A percentile compares a stretch with the other conserved stretches of the same genome.
Conservation (phyloP, 208 protist species). For the Vickermania ingenoplastis region DNA sequence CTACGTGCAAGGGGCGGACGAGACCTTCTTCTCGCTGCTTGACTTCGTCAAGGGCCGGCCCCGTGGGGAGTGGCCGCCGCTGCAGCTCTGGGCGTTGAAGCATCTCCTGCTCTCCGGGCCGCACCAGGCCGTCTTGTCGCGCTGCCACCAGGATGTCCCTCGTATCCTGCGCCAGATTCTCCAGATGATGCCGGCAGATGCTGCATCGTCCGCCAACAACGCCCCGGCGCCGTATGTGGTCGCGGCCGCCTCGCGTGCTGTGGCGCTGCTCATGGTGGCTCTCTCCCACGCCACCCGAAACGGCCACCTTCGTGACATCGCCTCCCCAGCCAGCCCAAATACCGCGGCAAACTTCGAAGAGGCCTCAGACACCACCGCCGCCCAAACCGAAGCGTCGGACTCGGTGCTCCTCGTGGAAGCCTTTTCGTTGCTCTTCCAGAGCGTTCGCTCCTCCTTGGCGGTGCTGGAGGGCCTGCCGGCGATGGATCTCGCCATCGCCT, state of each 20-base stretch:
- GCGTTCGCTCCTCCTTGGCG: conserved; percentile 21
- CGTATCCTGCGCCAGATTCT: too few relatives aligned
- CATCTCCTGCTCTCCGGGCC: neutral
- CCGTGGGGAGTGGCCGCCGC: conserved; percentile 9
- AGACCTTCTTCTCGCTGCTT: conserved; percentile 31
- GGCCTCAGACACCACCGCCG: too few relatives aligned
- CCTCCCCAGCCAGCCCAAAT: neutral
- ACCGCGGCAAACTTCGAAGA: too few relatives aligned
- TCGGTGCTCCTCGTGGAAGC: conserved; percentile 6
- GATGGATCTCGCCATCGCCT: conserved; percentile 66
- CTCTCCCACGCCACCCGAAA: neutral
- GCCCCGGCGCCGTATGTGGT: conserved; percentile 22
- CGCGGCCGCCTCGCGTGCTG: conserved; percentile 57
- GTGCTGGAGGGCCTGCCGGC: conserved; percentile 50
- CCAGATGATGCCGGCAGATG: conserved; percentile 29
- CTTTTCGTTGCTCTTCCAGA: conserved; percentile 24
- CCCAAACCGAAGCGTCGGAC: too few relatives aligned
- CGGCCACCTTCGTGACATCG: neutral
- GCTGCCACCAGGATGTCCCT: too few relatives aligned
- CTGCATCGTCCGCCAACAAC: conserved; percentile 13
- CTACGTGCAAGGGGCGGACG: conserved; percentile 59
- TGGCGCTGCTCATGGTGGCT: conserved; percentile 49
- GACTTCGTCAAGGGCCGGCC: conserved; percentile 9
- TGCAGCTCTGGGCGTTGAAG: conserved; percentile 5
- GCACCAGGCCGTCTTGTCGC: conserved; percentile 28